Conservation (phyloP, 805 yeast genomes). For the Candida ipomoeae region DNA sequence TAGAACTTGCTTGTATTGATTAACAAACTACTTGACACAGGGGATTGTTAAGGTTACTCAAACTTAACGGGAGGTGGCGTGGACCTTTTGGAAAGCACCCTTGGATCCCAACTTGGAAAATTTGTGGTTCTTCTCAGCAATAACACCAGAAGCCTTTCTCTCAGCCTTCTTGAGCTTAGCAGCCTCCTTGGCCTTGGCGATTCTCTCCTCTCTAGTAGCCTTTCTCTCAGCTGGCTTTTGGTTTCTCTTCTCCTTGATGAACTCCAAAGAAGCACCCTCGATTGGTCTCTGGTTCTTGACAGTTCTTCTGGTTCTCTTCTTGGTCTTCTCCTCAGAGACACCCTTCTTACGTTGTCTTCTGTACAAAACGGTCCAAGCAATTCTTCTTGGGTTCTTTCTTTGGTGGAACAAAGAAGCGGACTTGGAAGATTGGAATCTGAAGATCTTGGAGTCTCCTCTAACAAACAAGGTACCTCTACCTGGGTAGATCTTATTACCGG, state of each 20-base stretch:
- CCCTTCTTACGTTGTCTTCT: slow-evolving; percentile 99
- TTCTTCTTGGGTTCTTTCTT: slow-evolving; percentile 99
- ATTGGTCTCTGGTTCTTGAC: slow-evolving; percentile 98
- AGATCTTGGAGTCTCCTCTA: slow-evolving; percentile 99
- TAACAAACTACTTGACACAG: slow-evolving; percentile 9
- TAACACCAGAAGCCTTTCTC: slow-evolving; percentile 88
- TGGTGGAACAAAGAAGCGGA: slow-evolving; percentile 97
- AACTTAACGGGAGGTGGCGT: slow-evolving; percentile 90
- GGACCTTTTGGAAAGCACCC: slow-evolving; percentile 97
- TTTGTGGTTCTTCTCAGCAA: slow-evolving; percentile 51
- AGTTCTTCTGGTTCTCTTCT: slow-evolving; percentile 95
- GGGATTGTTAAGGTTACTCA: slow-evolving; percentile 6
- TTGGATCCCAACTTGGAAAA: slow-evolving; percentile 89
- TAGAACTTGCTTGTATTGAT: slow-evolving; percentile 12
- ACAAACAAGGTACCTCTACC: slow-evolving; percentile 99
- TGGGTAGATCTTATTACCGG: slow-evolving; percentile 99
- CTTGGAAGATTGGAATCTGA: slow-evolving; percentile 98
- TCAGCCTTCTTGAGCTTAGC: slow-evolving; percentile 89
- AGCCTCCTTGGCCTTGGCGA: slow-evolving; percentile 77
- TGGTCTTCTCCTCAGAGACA: slow-evolving; percentile 95
- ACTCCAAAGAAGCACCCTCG: slow-evolving; percentile 98
- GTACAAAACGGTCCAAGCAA: slow-evolving; percentile 98
- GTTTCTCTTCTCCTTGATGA: slow-evolving; percentile 96
- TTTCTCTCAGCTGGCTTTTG: slow-evolving; percentile 96
- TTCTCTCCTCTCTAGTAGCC: slow-evolving; percentile 93